Percentiles rank a stretch among this genome's conserved stretches.
Conservation (phyloP, 257 asterid species). For the Solanum habrochaites region DNA sequence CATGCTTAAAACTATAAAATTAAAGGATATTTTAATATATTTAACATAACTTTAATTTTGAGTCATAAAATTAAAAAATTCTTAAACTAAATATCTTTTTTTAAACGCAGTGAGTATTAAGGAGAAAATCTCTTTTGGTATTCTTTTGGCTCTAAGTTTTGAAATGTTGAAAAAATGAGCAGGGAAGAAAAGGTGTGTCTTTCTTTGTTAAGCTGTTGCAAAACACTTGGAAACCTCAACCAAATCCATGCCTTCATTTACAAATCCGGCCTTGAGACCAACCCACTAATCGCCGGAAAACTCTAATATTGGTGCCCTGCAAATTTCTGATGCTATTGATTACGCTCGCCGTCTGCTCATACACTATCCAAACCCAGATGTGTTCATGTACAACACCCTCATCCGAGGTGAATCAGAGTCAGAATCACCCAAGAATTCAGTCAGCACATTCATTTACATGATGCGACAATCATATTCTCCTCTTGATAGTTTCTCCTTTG, state of each 20-base stretch:
- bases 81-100: too few relatives aligned
- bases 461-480: conserved; percentile 15
- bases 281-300: conserved; percentile 59
- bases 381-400: conserved; percentile 79
- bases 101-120: too few relatives aligned
- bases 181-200: conserved; percentile 18
- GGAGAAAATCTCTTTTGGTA: neutral
- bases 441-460: conserved; percentile 39
- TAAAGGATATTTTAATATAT: too few relatives aligned
- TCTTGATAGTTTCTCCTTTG: conserved; percentile 68
- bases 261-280: conserved; percentile 44
- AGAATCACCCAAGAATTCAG: conserved; percentile 32
- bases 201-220: conserved; percentile 42
- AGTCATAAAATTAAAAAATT: too few relatives aligned
- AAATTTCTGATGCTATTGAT: conserved; percentile 39
- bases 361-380: conserved; percentile 41
- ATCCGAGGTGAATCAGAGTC: conserved; percentile 77
- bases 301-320: conserved; percentile 52
- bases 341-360: conserved; percentile 46
- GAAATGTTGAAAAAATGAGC: conserved; percentile 22
- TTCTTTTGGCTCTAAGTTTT: neutral
- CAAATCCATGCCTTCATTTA: conserved; percentile 53
- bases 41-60: too few relatives aligned
- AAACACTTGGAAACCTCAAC: conserved; percentile 37
- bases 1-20: too few relatives aligned